Evolutionary conservation across 2,329 filamentous ascomycete genomes (phyloP).

Genomic region (Stagonosporopsis tanaceti): DNA sequence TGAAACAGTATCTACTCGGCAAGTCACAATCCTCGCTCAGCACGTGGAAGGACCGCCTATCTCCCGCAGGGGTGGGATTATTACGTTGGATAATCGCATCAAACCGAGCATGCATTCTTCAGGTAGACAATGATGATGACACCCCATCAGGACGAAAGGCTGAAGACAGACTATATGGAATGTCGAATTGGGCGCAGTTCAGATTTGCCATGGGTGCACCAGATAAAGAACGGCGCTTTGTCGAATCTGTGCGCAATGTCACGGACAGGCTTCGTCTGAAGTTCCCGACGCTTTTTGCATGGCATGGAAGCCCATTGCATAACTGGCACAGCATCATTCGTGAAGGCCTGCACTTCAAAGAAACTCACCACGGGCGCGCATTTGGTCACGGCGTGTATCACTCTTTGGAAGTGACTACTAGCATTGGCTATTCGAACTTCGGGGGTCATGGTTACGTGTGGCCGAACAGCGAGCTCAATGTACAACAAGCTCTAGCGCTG

Average conservation of each 20-base stretch:
- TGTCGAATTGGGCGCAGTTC: constrained; percentile 78
- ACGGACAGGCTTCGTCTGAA: constrained; percentile 50
- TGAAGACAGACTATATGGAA: constrained; percentile 67
- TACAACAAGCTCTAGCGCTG: constrained; percentile 71
- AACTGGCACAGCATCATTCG: constrained; percentile 95
- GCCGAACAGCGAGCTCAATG: constrained; percentile 71
- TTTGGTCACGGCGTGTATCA: constrained; percentile 86
- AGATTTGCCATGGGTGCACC: constrained; percentile 87
- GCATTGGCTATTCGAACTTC: constrained; percentile 58
- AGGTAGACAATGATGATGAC: constrained; percentile 63
- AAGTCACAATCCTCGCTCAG: constrained; percentile 51
- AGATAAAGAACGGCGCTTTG: constrained; percentile 84
- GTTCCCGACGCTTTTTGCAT: constrained; percentile 80
- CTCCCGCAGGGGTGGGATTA: constrained; percentile 70
- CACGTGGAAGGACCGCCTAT: constrained; percentile 67
- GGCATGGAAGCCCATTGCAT: constrained; percentile 77
- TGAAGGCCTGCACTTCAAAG: constrained; percentile 77
- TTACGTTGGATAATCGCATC: constrained; percentile 90
- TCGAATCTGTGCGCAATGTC: constrained; percentile 65
- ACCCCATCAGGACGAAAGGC: constrained; percentile 38
- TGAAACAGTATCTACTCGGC: constrained; percentile 60
- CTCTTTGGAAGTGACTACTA: constrained; percentile 66
- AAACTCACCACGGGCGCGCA: constrained; percentile 69
- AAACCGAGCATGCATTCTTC: constrained; percentile 84
- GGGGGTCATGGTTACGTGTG: constrained; percentile 55